Evolutionary conservation across 164 flowering plant species (phyloP), one percentile per base, ranked within the genome.

Genomic region (Tetrastigma voinierianum): DNA sequence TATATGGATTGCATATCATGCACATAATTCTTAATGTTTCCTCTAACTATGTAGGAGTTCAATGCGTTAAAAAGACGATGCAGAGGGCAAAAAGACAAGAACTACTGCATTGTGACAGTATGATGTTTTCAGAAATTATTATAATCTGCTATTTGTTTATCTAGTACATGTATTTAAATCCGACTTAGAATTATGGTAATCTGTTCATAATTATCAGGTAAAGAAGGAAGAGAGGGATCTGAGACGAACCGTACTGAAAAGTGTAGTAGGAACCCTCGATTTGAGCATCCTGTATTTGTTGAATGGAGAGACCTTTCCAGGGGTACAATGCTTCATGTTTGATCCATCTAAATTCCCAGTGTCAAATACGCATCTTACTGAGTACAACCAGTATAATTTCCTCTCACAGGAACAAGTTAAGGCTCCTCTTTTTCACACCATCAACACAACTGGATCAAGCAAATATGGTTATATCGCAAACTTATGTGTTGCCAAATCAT

Each of bases 261-360:
- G 88, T 81, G 77, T 93, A 1, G 87, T 86, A 51, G 97, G 94
- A 68, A 93, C 97, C 15, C 84, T 90, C 56, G 98, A 93, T 68
- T 64, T 89, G 65, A 83, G 82, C 74, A 76, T 90, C 55, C 78
- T 78, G 9, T 53, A 75, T 52, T 79, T 87, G 70, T 54, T 80
- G 70, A 80, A 73, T 4, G 90, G 87, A 62, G 86, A 85, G 75
- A 79, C 81, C 13, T 93, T 81, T 76, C 94, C 97, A 10, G 90
- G 87, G 89, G 97, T 91, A 83, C 20, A 12, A 24, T 49, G 13
- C 25, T 7, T 67, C 40, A 32, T 32, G 40, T 32, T 32, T 32
- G 40, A 32, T 67, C 45, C 56, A n/a, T 57, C 53, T 13, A 25
- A 9, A 14, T 51, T 19, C 10, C 10, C 54, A 67, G 17, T 61